Base-by-base conservation (phyloP, 495 filamentous ascomycete genomes). In the Penicillium silybi region DNA sequence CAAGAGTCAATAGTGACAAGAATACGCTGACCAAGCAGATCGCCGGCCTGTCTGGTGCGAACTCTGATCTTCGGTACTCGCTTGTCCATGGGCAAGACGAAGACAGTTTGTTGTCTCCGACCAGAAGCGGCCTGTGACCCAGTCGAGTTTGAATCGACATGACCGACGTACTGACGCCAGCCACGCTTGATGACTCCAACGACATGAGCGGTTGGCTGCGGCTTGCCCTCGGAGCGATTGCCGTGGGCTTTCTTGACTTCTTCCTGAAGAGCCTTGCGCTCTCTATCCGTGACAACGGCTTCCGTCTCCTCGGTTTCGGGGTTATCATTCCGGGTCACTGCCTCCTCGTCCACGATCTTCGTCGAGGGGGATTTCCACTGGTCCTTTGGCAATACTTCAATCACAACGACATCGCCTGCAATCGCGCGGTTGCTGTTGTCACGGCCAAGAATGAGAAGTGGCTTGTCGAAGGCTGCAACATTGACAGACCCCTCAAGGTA, bases 111-210 rank as follows among this genome's bases (percentile, higher is more conserved):
- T 59, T 96, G 92, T 50, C 84, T 85, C 23, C 91, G 78, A 32
- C 88, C 86, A 49, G 90, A 82, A 37, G 80, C 85, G 5, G 74
- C 76, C 17, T 83, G 79, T 16, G 86, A 79, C 46, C 85, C 82
- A 34, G 89, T 86, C 13, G 95, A 96, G 13, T 84, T 87, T 16
- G 86, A 82, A 63, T 98, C 93, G 48, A 98, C 80, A 67, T 96
- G 90, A 11, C 93, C 93, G 32, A 98, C 93, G 59, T 97, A 97
- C 65, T 97, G 95, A 27, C 93, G 80, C 93, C 93, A 98, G 64
- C 96, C 96, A 32, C 95, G 81, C 67, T 96, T 96, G 57, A 92
- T 80, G 26, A 98, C 75, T 45, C 93, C 93, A 34, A 97, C 93
- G 17, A 97, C 89, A 66, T 80, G 86, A 11, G 95, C 95, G 18